Base-by-base conservation (phyloP, 2,329 filamentous ascomycete species). In the Ambrosiella beaveri region DNA sequence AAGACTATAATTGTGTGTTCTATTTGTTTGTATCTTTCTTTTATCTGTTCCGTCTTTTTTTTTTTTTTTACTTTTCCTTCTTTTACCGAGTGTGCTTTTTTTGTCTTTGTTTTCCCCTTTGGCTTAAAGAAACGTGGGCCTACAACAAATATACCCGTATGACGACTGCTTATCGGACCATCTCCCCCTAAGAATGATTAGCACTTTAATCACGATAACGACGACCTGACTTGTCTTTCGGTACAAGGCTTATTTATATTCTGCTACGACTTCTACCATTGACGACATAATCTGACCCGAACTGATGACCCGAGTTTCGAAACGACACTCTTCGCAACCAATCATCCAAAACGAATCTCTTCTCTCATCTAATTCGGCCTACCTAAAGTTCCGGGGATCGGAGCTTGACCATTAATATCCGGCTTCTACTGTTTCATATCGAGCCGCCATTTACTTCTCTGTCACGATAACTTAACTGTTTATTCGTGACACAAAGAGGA, bases 381-480 rank as follows among this genome's bases (percentile, higher is more conserved):
- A 47, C n/a, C 19, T 2, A 15, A n/a, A 2, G 19, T 17, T 17
- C 44, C 44, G 44, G 44, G 19, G 6, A 47, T 17, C 7, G 44
- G 17, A 17, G 7, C n/a, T 19, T n/a, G n/a, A 47, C n/a, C 27
- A 27, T 27, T 27, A 27, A 2, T 27, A 27, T n/a, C n/a, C 11
- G 44, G 7, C 4, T 17, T 47, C n/a, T 15, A 8, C 19, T 47
- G 17, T 47, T 8, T 15, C 9, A 47, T 15, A 5, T n/a, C 11
- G 8, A 8, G 50, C 9, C 38, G 27, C 27, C 27, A 27, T 27
- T 27, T 27, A 51, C 19, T 35, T 19, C 7, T 19, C 39, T 12
- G 37, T 54, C 38, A 27, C 52, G 52, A 54, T 27, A 40, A 54
- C 52, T 54, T 54, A n/a, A 54, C 12, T 54, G 52, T 54, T 41